Evolutionary conservation across 768 basidiomycete genomes (phyloP).

Genomic region (Termitomyces sp.): DNA sequence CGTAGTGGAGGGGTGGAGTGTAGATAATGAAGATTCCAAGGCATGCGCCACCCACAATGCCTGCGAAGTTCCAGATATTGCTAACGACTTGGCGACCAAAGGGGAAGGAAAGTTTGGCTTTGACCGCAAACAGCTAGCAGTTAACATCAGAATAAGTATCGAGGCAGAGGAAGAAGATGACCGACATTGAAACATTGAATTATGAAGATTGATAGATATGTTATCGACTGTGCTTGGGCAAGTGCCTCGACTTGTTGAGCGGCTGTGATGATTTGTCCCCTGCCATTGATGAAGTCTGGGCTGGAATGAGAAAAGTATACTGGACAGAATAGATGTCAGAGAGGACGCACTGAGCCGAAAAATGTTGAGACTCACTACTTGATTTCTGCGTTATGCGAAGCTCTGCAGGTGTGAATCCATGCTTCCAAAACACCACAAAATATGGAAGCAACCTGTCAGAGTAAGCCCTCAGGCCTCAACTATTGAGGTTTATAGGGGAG

Average conservation of each 20-base stretch:
- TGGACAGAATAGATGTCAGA: conserved; percentile 10
- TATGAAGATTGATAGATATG: conserved; percentile 64
- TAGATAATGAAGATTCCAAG: conserved; percentile 67
- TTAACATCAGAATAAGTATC: background rate
- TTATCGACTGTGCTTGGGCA: conserved; percentile 57
- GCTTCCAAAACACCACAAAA: conserved; percentile 60
- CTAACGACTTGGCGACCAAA: conserved; percentile 51
- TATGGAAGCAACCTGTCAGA: conserved; percentile 47
- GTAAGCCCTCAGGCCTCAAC: background rate
- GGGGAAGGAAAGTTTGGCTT: conserved; percentile 57
- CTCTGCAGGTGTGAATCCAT: conserved; percentile 56
- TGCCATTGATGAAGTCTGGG: conserved; percentile 49
- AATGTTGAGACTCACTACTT: conserved; percentile 23
- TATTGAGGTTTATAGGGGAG: background rate
- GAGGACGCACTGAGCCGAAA: background rate
- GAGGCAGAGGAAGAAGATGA: background rate
- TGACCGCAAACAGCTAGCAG: conserved; percentile 55
- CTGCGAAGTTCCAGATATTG: conserved; percentile 61
- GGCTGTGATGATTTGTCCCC: conserved; percentile 40
- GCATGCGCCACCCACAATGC: conserved; percentile 54
- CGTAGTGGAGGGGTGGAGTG: conserved; percentile 62
- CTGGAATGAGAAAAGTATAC: conserved; percentile 43
- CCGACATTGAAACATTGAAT: conserved; percentile 63
- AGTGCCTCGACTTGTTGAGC: conserved; percentile 51
- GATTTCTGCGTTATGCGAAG: conserved; percentile 42